Conservation (phyloP, 1,139 yeast species). For the Magnusiomyces suaveolens region DNA sequence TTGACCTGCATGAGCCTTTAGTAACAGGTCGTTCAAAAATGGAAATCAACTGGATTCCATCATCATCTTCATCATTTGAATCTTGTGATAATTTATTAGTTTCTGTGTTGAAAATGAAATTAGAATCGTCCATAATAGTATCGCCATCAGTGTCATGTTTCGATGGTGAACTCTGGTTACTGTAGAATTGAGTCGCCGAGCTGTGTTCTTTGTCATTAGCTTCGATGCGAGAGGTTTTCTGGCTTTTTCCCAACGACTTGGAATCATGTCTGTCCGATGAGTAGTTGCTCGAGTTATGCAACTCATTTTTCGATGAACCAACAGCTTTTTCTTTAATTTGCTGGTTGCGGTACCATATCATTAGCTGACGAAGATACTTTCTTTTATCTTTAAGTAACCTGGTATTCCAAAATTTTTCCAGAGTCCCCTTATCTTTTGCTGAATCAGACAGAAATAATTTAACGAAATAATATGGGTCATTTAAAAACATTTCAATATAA, state of each 20-base stretch:
- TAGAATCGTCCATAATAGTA: too few relatives aligned
- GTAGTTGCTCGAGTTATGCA: not conserved
- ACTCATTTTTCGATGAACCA: not conserved
- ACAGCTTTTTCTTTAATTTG: not conserved
- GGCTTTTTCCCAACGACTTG: not conserved
- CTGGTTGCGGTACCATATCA: not conserved
- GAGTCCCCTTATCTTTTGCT: not conserved
- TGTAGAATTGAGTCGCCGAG: too few relatives aligned
- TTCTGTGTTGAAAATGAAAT: too few relatives aligned
- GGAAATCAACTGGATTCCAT: not conserved
- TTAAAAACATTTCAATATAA: conserved; percentile 59
- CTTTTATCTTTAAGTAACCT: not conserved
- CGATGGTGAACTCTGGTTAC: not conserved
- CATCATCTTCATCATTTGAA: not conserved
- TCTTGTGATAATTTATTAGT: not conserved
- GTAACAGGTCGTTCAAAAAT: not conserved
- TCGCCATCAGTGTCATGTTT: not conserved
- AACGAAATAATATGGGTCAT: conserved; percentile 42
- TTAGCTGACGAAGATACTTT: not conserved
- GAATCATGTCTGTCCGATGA: not conserved
- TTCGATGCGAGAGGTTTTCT: not conserved
- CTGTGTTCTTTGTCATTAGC: not conserved
- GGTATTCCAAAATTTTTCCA: not conserved
- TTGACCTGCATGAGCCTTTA: too few relatives aligned
- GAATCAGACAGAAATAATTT: conserved; percentile 37